A percentile compares a stretch with the other conserved stretches of the same genome.
Conservation (phyloP, 306 rosid species). For the barrel medic (Medicago truncatula) region DNA sequence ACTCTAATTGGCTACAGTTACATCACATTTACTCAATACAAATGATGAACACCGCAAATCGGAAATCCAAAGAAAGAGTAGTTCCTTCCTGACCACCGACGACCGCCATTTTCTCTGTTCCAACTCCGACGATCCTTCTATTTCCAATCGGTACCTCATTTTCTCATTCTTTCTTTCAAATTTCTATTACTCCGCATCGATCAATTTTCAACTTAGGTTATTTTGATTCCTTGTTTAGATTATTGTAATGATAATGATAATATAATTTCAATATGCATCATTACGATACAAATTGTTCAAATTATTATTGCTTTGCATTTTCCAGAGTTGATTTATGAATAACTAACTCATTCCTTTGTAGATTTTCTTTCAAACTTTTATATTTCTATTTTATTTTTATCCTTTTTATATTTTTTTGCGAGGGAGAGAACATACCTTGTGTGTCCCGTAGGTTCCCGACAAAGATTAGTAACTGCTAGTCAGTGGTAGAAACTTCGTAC, state of each 20-base stretch:
- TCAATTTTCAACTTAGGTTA: background rate
- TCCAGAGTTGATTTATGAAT: background rate
- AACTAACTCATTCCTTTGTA: slow-evolving; percentile 2
- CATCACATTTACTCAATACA: slow-evolving; percentile 46
- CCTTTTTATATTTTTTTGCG: too few relatives aligned
- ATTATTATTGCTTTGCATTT: background rate
- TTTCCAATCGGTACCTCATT: slow-evolving; percentile 23
- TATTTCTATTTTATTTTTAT: background rate
- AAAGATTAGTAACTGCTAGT: too few relatives aligned
- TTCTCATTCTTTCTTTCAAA: background rate
- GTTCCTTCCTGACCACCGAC: slow-evolving; percentile 20
- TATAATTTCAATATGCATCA: background rate
- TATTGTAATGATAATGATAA: background rate
- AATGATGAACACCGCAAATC: background rate
- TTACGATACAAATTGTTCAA: background rate
- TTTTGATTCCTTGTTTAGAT: background rate
- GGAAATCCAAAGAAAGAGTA: background rate
- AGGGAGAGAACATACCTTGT: too few relatives aligned
- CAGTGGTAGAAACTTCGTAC: too few relatives aligned
- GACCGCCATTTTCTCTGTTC: slow-evolving; percentile 3
- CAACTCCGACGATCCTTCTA: background rate
- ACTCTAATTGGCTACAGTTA: slow-evolving; percentile 43
- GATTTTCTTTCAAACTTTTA: background rate
- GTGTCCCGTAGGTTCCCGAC: too few relatives aligned
- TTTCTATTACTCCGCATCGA: slow-evolving; percentile 2